phyloP scores from a whole-genome alignment of 1,284 basidiomycete species.

The Ceratobasidium sp. region DNA sequence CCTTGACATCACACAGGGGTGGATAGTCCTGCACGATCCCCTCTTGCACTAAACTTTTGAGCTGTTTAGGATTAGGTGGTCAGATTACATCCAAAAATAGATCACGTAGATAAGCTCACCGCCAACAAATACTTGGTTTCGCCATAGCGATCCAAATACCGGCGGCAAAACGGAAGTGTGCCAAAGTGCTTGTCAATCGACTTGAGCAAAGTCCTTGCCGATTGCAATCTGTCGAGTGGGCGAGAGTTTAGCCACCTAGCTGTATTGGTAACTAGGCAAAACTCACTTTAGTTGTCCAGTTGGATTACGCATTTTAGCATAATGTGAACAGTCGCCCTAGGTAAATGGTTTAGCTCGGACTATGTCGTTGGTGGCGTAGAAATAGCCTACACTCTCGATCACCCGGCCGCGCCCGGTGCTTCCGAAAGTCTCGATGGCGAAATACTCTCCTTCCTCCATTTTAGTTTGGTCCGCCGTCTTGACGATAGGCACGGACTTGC shows the following conservation, averaged over 20 bases:
- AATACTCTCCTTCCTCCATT: constrained; percentile 99
- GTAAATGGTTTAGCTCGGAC: background rate
- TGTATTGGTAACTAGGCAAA: constrained; percentile 17
- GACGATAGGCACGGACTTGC: constrained; percentile 90
- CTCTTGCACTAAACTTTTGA: constrained; percentile 88
- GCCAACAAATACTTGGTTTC: constrained; percentile 95
- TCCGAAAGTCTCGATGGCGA: constrained; percentile 99
- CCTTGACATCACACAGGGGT: constrained; percentile 82
- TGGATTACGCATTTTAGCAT: constrained; percentile 75
- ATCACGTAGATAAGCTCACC: constrained; percentile 56
- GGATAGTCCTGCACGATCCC: constrained; percentile 94
- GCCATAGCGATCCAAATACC: constrained; percentile 93
- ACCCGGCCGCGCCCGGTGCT: constrained; percentile 94
- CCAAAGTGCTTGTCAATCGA: constrained; percentile 95
- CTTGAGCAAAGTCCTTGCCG: constrained; percentile 85
- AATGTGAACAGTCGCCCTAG: constrained; percentile 94
- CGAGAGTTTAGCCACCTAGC: constrained; percentile 13
- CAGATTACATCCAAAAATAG: constrained; percentile 31
- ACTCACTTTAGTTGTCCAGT: constrained; percentile 72
- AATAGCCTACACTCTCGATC: constrained; percentile 72
- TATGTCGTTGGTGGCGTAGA: constrained; percentile 42
- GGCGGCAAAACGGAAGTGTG: constrained; percentile 92
- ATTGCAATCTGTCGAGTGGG: constrained; percentile 65
- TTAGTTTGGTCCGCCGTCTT: constrained; percentile 88
- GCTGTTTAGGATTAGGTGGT: constrained; percentile 55